Conservation (phyloP, 2,329 filamentous ascomycete genomes). For the Pseudogymnoascus sp. region DNA sequence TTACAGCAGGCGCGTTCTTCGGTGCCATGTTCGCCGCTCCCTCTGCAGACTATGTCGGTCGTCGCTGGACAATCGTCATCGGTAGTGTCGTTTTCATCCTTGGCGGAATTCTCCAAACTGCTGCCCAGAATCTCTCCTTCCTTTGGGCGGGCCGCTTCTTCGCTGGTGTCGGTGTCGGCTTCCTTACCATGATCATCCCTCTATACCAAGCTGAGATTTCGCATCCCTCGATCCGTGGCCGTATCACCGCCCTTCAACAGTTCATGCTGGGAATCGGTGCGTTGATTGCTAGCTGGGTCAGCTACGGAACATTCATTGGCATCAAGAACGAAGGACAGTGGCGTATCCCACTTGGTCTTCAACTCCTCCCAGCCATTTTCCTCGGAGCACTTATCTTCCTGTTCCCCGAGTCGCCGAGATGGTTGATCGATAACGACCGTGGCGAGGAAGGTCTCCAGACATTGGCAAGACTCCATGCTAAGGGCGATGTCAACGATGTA, state of each 20-base stretch:
- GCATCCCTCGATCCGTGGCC: slow-evolving; percentile 69
- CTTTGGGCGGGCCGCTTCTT: slow-evolving; percentile 65
- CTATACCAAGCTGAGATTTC: slow-evolving; percentile 74
- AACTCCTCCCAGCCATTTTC: slow-evolving; percentile 51
- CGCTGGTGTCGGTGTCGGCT: slow-evolving; percentile 55
- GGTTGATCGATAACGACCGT: slow-evolving; percentile 56
- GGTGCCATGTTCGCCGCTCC: slow-evolving; percentile 65
- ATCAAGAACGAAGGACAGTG: slow-evolving; percentile 15
- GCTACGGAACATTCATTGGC: slow-evolving; percentile 46
- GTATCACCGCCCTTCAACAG: slow-evolving; percentile 67
- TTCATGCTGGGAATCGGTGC: slow-evolving; percentile 76
- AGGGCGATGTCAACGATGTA: slow-evolving; percentile 49
- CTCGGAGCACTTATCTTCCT: slow-evolving; percentile 51
- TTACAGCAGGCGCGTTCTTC: slow-evolving; percentile 55
- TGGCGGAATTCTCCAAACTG: slow-evolving; percentile 68
- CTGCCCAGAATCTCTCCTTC: slow-evolving; percentile 49
- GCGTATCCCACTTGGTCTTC: slow-evolving; percentile 40
- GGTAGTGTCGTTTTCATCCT: slow-evolving; percentile 66
- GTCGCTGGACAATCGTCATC: slow-evolving; percentile 63
- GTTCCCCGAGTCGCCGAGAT: slow-evolving; percentile 53
- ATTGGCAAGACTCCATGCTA: slow-evolving; percentile 52
- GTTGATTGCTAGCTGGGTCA: slow-evolving; percentile 65
- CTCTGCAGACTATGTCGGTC: slow-evolving; percentile 62
- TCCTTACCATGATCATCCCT: slow-evolving; percentile 40
- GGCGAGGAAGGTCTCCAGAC: slow-evolving; percentile 49